Base-by-base conservation (phyloP, 306 rosid species). In the Lathyrus aphaca region DNA sequence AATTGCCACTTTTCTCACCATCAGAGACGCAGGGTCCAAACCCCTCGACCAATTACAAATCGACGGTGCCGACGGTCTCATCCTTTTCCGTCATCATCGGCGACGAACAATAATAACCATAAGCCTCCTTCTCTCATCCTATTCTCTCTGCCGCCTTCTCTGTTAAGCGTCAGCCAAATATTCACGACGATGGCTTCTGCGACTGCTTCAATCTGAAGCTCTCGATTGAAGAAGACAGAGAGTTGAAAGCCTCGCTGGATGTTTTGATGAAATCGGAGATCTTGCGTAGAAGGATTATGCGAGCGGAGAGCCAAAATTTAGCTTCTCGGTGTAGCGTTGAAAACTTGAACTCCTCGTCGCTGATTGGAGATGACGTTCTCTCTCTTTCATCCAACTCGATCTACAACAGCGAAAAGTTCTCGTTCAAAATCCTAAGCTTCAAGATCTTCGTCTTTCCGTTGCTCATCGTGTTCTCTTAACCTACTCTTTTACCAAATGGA, bases 191-290 rank as follows among this genome's bases (percentile, higher is more conserved):
- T 48, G 73, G 49, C 54, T 71, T n/a, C n/a, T n/a, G n/a, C n/a
- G n/a, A n/a, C n/a, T n/a, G n/a, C n/a, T n/a, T 14, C 13, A 76
- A 68, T 14, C 81, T 81, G 71, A 86, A 39, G 66, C 87, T 89
- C 72, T 89, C 92, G 30, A 87, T 43, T 0, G 86, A 53, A 19
- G 89, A 83, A 10, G 85, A 78, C 64, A 86, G 86, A 67, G 87
- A 81, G 51, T 46, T 70, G 68, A 65, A 79, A 8, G 74, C 32
- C 10, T 83, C 82, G 8, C 74, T 54, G 30, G 76, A 9, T 38
- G n/a, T n/a, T 76, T 64, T 13, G 75, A 69, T 51, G 81, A 57
- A 3, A 78, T 13, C 0, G 90, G 83, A 69, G 95, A 86, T 15
- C 78, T 82, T 18, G 51, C 16, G 50, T 75, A 66, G 40, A 83